These are phyloP conservation scores for Ustilago tritici DNA, from an alignment of 1,284 basidiomycete species.

Conservation along the genomic window DNA sequence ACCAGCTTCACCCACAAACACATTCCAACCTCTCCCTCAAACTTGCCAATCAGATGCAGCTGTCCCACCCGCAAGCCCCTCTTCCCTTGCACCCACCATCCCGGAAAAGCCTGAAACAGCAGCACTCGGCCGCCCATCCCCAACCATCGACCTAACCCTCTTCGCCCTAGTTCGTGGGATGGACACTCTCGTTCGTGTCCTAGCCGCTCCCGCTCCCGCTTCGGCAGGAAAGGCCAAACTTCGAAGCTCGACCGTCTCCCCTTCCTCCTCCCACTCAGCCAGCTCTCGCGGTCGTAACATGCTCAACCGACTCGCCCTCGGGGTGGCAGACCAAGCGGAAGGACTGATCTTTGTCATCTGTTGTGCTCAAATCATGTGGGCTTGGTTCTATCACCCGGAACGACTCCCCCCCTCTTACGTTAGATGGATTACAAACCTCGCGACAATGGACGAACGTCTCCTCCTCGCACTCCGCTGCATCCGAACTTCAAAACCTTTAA, in stretches of 20 bases:
- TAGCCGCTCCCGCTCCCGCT: slow-evolving; percentile 23
- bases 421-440: slow-evolving; percentile 68
- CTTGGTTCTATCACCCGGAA: slow-evolving; percentile 68
- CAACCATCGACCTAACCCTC: slow-evolving; percentile 70
- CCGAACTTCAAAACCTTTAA: slow-evolving; percentile 53
- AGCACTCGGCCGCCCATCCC: slow-evolving; percentile 51
- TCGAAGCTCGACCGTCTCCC: slow-evolving; percentile 2
- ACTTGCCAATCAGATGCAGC: slow-evolving; percentile 4
- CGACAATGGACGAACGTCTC: slow-evolving; percentile 69
- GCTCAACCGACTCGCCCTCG: slow-evolving; percentile 10
- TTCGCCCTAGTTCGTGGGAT: slow-evolving; percentile 70
- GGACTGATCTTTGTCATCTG: slow-evolving; percentile 62
- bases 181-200: slow-evolving; percentile 63
- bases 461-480: slow-evolving; percentile 64
- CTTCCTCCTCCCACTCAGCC: not conserved
- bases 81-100: slow-evolving; percentile 13
- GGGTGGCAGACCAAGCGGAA: slow-evolving; percentile 49
- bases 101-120: slow-evolving; percentile 2
- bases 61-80: not conserved
- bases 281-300: not conserved
- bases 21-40: slow-evolving; percentile 14
- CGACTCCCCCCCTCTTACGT: slow-evolving; percentile 66
- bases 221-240: slow-evolving; percentile 20
- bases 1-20: slow-evolving; percentile 19
- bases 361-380: slow-evolving; percentile 66